Evolutionary conservation across 2,329 filamentous ascomycete genomes (phyloP).

Genomic region (Lithohypha guttulata): DNA sequence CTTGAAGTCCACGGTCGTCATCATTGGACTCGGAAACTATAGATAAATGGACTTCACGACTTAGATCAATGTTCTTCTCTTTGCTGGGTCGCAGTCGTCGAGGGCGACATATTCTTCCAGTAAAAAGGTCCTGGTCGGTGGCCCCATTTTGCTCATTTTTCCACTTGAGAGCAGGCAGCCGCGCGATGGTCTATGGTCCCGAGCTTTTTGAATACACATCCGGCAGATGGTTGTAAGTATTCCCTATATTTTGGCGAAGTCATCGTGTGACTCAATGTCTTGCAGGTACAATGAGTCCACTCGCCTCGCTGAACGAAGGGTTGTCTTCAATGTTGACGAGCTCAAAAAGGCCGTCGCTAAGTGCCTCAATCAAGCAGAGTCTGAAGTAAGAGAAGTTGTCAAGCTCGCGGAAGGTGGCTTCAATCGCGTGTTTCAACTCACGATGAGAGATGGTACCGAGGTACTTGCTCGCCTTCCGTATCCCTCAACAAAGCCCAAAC

Average conservation of each 20-base stretch:
- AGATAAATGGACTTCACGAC: no score
- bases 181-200: not conserved
- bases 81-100: no score
- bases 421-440: constrained; percentile 23
- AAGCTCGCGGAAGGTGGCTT: constrained; percentile 26
- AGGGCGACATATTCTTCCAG: no score
- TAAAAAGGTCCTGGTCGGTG: not conserved
- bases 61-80: no score
- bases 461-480: constrained; percentile 23
- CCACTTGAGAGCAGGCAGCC: no score
- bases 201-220: constrained; percentile 1
- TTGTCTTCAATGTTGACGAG: constrained; percentile 5
- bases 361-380: not conserved
- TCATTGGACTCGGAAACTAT: no score
- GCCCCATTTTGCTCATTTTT: not conserved
- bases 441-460: constrained; percentile 19
- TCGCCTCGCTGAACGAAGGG: constrained; percentile 1
- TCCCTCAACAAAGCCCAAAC: constrained; percentile 5
- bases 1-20: no score
- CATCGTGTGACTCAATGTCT: not conserved
- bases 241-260: not conserved
- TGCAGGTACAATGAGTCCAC: constrained; percentile 4
- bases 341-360: not conserved
- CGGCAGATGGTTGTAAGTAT: constrained; percentile 1
- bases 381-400: constrained; percentile 13